phyloP scores from a whole-genome alignment of 305 asterid genomes.

The Plantago coronopus region DNA sequence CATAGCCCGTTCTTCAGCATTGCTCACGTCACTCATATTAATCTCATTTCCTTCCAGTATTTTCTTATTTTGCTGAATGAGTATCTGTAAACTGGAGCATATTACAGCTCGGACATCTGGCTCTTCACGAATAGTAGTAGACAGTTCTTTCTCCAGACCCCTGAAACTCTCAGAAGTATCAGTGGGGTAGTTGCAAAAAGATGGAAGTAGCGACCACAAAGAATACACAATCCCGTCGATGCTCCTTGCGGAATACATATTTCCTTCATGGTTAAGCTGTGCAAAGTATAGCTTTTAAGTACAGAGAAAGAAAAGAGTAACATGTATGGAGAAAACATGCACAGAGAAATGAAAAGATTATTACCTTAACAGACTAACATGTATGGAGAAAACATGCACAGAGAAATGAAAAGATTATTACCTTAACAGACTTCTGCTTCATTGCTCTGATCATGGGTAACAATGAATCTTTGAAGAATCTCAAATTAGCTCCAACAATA shows the following conservation, averaged over 20 bases:
- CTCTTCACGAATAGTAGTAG: conserved; percentile 67
- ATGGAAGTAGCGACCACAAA: conserved; percentile 89
- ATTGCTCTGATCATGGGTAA: conserved; percentile 47
- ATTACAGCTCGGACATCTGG: conserved; percentile 61
- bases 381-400: not conserved
- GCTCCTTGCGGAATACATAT: conserved; percentile 52
- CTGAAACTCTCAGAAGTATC: conserved; percentile 78
- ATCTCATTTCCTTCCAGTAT: conserved; percentile 49
- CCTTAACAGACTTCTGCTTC: conserved; percentile 70
- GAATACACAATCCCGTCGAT: conserved; percentile 73
- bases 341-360: conserved; percentile 17
- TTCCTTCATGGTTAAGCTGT: conserved; percentile 76
- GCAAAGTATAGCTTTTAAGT: conserved; percentile 18
- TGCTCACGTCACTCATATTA: conserved; percentile 34
- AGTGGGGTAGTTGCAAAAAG: conserved; percentile 87
- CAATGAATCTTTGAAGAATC: conserved; percentile 58
- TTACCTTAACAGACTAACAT: conserved; percentile 63
- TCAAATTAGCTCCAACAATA: conserved; percentile 61
- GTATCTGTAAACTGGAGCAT: conserved; percentile 81
- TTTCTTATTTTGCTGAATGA: conserved; percentile 71
- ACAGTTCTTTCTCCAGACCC: conserved; percentile 51
- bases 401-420: conserved; percentile 28
- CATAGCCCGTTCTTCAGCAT: conserved; percentile 51
- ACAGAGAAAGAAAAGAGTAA: conserved; percentile 6
- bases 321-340: not conserved